Percentiles rank a stretch among this genome's conserved stretches.
Conservation (phyloP, 2,329 filamentous ascomycete species). For the Didymella sp. region DNA sequence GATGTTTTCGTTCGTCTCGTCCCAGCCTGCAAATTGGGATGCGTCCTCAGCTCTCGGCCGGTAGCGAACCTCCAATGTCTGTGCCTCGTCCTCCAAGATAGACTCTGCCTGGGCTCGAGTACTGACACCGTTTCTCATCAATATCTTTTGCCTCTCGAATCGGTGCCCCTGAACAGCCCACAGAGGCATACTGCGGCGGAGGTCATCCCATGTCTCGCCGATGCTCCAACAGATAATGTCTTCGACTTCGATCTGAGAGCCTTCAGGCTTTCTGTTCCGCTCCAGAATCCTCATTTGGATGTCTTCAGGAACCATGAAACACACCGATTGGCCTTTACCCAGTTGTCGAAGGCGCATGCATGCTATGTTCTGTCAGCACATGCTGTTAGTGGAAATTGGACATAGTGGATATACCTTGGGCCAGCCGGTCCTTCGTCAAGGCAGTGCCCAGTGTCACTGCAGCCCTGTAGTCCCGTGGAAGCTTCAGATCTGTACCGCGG, state of each 20-base stretch:
- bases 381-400: not conserved
- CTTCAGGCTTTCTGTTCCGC: conserved; percentile 8
- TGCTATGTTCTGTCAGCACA: conserved; percentile 51
- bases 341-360: conserved; percentile 63
- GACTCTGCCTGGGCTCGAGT: conserved; percentile 43
- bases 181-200: conserved; percentile 59
- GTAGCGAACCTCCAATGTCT: conserved; percentile 62
- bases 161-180: conserved; percentile 68
- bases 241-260: conserved; percentile 52
- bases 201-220: conserved; percentile 61
- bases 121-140: conserved; percentile 41
- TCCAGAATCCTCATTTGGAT: conserved; percentile 62
- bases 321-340: conserved; percentile 69
- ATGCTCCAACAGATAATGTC: conserved; percentile 69
- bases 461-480: conserved; percentile 66
- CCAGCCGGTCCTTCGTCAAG: conserved; percentile 71
- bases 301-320: conserved; percentile 67
- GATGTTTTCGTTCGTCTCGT: conserved; percentile 28
- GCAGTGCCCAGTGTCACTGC: conserved; percentile 71
- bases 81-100: conserved; percentile 64
- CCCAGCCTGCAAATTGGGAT: conserved; percentile 19
- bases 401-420: conserved; percentile 61
- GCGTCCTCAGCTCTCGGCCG: conserved; percentile 40
- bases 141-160: conserved; percentile 53
- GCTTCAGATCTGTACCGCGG: conserved; percentile 70